Conservation (phyloP, 352 stramenopile species). For the Hyaloperonospora arabidopsidis region DNA sequence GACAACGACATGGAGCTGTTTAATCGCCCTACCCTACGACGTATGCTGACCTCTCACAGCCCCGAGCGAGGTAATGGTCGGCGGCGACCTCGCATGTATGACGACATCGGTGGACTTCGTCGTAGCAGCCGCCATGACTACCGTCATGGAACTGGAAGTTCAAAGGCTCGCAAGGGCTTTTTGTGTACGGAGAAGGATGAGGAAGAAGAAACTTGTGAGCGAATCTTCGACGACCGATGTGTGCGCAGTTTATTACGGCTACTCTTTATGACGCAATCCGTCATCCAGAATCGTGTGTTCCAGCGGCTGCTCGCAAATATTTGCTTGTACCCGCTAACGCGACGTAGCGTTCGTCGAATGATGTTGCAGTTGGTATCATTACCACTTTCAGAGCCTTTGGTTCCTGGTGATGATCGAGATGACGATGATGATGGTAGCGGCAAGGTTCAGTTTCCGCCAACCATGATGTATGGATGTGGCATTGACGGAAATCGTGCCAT, state of each 20-base stretch:
- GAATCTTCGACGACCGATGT: slow-evolving; percentile 58
- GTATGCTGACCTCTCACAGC: slow-evolving; percentile 74
- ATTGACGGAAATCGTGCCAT: slow-evolving; percentile 27
- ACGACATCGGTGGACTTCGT: slow-evolving; percentile 37
- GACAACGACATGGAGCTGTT: slow-evolving; percentile 60
- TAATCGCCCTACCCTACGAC: slow-evolving; percentile 61
- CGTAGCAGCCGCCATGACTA: slow-evolving; percentile 33
- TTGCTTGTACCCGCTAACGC: slow-evolving; percentile 70
- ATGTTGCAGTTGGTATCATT: slow-evolving; percentile 57
- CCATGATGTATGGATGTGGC: slow-evolving; percentile 46
- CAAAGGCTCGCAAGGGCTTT: slow-evolving; percentile 39
- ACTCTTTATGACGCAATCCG: slow-evolving; percentile 74
- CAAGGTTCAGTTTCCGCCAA: slow-evolving; percentile 47
- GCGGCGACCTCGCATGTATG: slow-evolving; percentile 39
- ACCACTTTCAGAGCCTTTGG: slow-evolving; percentile 36
- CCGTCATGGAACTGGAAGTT: slow-evolving; percentile 15
- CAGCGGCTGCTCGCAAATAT: slow-evolving; percentile 73
- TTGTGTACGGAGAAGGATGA: slow-evolving; percentile 69
- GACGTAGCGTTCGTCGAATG: slow-evolving; percentile 47
- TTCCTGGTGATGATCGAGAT: slow-evolving; percentile 27
- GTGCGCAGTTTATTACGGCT: slow-evolving; percentile 62
- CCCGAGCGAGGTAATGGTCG: slow-evolving; percentile 35
- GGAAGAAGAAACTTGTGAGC: slow-evolving; percentile 49
- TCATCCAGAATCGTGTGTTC: slow-evolving; percentile 77
- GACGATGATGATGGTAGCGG: slow-evolving; percentile 34